Percentiles rank a stretch among this genome's conserved stretches.
Evolutionary conservation across 2,329 filamentous ascomycete species (phyloP).

Genomic region (Penicillium sp.): DNA sequence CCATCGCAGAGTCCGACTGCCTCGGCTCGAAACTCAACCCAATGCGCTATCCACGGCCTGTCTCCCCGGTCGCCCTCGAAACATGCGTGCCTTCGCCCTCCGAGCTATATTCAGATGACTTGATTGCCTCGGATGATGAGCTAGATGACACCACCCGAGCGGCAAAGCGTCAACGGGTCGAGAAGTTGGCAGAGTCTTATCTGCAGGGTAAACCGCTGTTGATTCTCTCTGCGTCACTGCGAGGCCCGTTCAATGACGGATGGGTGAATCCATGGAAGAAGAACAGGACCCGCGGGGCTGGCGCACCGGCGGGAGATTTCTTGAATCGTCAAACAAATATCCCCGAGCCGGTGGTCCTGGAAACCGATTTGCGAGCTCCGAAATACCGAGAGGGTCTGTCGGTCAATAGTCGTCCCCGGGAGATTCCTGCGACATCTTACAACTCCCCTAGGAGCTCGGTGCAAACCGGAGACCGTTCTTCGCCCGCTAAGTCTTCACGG

Average conservation of each 20-base stretch:
- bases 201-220: constrained; percentile 44
- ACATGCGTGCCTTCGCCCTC: constrained; percentile 25
- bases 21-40: constrained; percentile 17
- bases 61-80: constrained; percentile 39
- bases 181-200: constrained; percentile 43
- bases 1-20: constrained; percentile 23
- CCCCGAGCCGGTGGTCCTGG: constrained; percentile 24
- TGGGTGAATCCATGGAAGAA: constrained; percentile 50
- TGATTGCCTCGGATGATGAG: constrained; percentile 42
- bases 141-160: constrained; percentile 31
- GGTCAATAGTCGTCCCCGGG: background rate
- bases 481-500: background rate
- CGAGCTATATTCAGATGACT: constrained; percentile 27
- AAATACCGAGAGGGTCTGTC: constrained; percentile 18
- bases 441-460: background rate
- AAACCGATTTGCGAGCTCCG: constrained; percentile 27
- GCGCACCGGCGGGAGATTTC: background rate
- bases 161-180: constrained; percentile 44
- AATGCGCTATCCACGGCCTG: constrained; percentile 35
- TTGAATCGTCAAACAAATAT: background rate
- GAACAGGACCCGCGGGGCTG: constrained; percentile 12
- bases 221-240: constrained; percentile 46
- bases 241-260: constrained; percentile 44
- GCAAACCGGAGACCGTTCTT: background rate
- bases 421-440: background rate